A percentile compares a stretch with the other conserved stretches of the same genome.
Conservation (phyloP, 768 basidiomycete species). For the Boletus huronensis region DNA sequence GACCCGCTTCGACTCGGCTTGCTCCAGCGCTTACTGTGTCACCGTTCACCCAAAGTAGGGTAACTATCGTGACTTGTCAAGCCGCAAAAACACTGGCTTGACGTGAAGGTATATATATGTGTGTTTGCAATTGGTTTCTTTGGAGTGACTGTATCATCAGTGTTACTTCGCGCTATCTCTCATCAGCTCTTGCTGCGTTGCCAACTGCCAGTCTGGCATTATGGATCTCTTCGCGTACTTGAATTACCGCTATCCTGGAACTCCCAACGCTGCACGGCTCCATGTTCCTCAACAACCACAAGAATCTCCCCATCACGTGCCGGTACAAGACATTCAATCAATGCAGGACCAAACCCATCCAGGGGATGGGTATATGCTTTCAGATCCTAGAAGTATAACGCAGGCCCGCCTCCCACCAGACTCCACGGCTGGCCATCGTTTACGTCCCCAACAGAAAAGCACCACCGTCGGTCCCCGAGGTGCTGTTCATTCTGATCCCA, state of each 20-base stretch:
- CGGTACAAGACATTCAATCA: not conserved
- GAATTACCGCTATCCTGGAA: slow-evolving; percentile 16
- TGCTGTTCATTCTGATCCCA: not conserved
- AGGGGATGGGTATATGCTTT: not conserved
- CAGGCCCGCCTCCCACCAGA: not conserved
- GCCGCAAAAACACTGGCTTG: not conserved
- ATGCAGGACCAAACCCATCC: not conserved
- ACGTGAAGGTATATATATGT: slow-evolving; percentile 20
- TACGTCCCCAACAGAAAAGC: not conserved
- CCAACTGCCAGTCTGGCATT: not conserved
- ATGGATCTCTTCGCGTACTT: slow-evolving; percentile 18
- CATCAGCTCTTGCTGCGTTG: not conserved
- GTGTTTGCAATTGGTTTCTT: not conserved
- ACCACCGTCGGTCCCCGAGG: not conserved
- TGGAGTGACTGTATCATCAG: not conserved
- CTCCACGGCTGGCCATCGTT: not conserved
- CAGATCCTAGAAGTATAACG: not conserved
- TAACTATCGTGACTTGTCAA: not conserved
- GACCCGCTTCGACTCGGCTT: not conserved
- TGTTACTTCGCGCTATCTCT: not conserved
- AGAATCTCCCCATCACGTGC: not conserved
- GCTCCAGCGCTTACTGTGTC: not conserved
- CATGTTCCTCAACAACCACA: slow-evolving; percentile 4
- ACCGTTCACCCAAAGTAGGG: not conserved
- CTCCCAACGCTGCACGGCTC: not conserved